Base-by-base conservation (phyloP, 2,329 filamentous ascomycete species). In the Podosphaera leucotricha region DNA sequence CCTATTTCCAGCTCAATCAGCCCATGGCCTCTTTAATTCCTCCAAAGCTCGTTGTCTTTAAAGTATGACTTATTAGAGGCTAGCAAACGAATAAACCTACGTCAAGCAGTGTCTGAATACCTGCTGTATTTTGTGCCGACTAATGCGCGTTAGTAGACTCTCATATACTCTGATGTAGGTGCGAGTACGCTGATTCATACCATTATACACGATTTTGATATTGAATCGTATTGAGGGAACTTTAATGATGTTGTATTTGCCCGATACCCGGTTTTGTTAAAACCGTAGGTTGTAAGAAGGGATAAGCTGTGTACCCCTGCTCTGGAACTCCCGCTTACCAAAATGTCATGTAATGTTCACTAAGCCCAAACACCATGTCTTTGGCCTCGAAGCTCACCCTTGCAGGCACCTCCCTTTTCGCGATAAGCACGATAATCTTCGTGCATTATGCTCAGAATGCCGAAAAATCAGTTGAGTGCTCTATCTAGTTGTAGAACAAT, bases 51-150 rank as follows among this genome's bases (percentile, higher is more conserved):
- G n/a, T n/a, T n/a, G n/a, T n/a, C n/a, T n/a, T n/a, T n/a, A n/a
- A n/a, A n/a, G n/a, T n/a, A n/a, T n/a, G n/a, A n/a, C n/a, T n/a
- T n/a, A n/a, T n/a, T n/a, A n/a, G 4, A 7, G n/a, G 13, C 18
- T n/a, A 13, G 10, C 22, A 26, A 33, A 30, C 16, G 6, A 26
- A 24, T n/a, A 36, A 43, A 55, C 80, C 58, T 80, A 98, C 90
- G 66, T 95, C 90, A 66, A 98, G 84, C 59, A 98, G 77, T 60
- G 87, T 95, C 67, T 95, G 87, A 62, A 98, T 98, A 64, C 90
- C 90, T 59, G 83, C 79, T 53, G 90, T 95, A 70, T 95, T 95
- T 68, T 95, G 90, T 60, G 87, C 90, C 62, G 90, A 90, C 87
- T 95, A 22, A 15, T 7, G 7, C 39, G 15, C 6, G 10, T 28